Base-by-base conservation (phyloP, 83 land plant genomes). In the Picea engelmannii region DNA sequence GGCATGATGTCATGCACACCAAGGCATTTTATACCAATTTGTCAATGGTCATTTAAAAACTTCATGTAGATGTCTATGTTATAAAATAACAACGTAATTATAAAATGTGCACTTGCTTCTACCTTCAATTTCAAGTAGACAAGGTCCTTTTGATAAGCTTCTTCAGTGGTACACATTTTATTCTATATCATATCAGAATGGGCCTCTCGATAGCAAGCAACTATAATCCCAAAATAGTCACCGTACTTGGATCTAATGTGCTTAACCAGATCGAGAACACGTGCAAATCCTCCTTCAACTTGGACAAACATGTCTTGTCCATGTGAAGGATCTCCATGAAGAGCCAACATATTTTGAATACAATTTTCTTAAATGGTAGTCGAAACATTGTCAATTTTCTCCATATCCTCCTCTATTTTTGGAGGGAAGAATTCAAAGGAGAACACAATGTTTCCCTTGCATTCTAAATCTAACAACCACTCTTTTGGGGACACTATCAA, bases 1-100 rank as follows among this genome's bases (percentile, higher is more conserved):
- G 99, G 99, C 98, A 97, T 95, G 61, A 97, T 97, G 2, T 98
- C 99, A 17, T 98, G 98, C 20, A 97, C 92, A 90, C 95, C 92
- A 6, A 96, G 99, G 42, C 95, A 95, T 44, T 85, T 93, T 62
- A 97, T 97, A 73, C 99, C 99, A 82, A 97, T 91, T 87, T 95
- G 90, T 16, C 93, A 95, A 55, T 96, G 95, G 86, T 95, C 99
- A 87, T 92, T 94, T 42, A 95, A 95, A 77, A 97, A 97, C 84
- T 95, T 95, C 82, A 97, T 88, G 83, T 90, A 95, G 27, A 90
- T 88, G 63, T 97, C 98, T 23, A 95, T 92, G 66, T 97, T 98
- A 88, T 95, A 97, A 82, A 97, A 97, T 31, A 97, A 89, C 75
- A 95, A 98, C 24, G 99, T 95, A 61, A 97, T 83, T 69, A 97